These are phyloP conservation scores for Dianthus caryophyllus DNA, from an alignment of 148 eudicot species.

Conservation along the genomic window DNA sequence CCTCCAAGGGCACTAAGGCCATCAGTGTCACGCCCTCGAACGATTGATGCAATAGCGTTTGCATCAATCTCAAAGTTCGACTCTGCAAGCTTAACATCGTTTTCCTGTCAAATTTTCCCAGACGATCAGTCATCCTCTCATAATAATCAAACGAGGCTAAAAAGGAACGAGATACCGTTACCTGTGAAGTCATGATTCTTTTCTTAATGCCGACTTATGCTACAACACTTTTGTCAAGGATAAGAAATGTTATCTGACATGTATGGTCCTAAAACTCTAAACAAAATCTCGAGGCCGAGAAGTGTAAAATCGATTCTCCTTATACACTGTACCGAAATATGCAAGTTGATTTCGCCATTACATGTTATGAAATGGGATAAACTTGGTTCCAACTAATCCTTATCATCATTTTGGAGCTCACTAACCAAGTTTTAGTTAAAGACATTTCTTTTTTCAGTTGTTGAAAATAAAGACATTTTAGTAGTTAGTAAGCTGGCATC, in stretches of 20 bases:
- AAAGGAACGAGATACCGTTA: neutral
- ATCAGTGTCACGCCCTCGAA: slow-evolving; percentile 47
- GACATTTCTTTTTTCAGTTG: too few species aligned
- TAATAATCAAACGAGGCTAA: neutral
- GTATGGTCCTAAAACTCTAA: neutral
- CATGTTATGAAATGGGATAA: neutral
- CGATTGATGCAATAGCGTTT: slow-evolving; percentile 63
- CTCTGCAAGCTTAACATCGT: slow-evolving; percentile 32
- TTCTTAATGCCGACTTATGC: neutral
- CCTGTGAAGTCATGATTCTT: slow-evolving; percentile 10
- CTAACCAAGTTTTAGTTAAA: neutral
- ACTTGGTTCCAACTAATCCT: neutral
- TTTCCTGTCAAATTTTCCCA: slow-evolving; percentile 3
- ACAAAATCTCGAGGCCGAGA: neutral
- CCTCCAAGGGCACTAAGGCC: slow-evolving; percentile 45
- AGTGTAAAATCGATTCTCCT: too few species aligned
- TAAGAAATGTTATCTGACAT: neutral
- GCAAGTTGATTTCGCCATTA: neutral
- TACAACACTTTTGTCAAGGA: neutral
- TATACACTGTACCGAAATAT: too few species aligned
- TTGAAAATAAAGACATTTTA: neutral
- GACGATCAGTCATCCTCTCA: neutral
- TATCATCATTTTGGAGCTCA: neutral
- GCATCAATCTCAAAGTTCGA: slow-evolving; percentile 64
- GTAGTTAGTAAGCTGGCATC: neutral